Percentiles rank a stretch among this genome's conserved stretches.
phyloP scores from a whole-genome alignment of 148 eudicot genomes.

The Camellia granthamiana region DNA sequence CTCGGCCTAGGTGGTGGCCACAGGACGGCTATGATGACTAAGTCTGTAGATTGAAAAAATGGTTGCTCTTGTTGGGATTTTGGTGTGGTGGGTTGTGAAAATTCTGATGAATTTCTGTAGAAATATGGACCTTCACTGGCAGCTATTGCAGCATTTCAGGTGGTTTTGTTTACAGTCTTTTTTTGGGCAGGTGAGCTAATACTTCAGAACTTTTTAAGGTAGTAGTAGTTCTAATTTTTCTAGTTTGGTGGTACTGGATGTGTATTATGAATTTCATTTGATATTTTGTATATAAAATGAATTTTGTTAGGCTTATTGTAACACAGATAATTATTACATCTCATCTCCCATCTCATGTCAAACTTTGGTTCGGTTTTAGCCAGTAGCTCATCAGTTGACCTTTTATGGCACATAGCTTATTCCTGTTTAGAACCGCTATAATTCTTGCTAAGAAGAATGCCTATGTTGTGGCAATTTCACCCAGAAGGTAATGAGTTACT shows the following conservation, averaged over 20 bases:
- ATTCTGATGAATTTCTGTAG: background rate
- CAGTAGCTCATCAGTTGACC: background rate
- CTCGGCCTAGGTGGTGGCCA: slow-evolving; percentile 40
- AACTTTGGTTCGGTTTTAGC: background rate
- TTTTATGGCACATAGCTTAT: too few species aligned
- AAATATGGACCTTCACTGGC: background rate
- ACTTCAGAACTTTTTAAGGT: background rate
- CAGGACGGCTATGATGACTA: slow-evolving; percentile 13
- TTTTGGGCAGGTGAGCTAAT: background rate
- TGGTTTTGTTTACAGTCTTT: background rate
- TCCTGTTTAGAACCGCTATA: too few species aligned
- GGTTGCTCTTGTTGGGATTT: too few species aligned
- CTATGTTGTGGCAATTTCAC: too few species aligned
- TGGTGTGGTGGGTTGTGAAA: background rate
- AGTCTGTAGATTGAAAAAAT: background rate
- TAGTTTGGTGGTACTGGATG: background rate
- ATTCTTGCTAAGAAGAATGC: too few species aligned
- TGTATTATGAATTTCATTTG: background rate
- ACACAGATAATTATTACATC: background rate
- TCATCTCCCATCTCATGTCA: background rate
- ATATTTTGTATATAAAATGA: background rate
- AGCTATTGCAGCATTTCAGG: background rate
- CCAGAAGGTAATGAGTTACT: too few species aligned
- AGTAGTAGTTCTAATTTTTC: background rate
- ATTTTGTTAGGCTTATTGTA: background rate